A percentile compares a stretch with the other conserved stretches of the same genome.
phyloP scores from a whole-genome alignment of 805 yeast species.

The Kregervanrija pseudodelftensis region DNA sequence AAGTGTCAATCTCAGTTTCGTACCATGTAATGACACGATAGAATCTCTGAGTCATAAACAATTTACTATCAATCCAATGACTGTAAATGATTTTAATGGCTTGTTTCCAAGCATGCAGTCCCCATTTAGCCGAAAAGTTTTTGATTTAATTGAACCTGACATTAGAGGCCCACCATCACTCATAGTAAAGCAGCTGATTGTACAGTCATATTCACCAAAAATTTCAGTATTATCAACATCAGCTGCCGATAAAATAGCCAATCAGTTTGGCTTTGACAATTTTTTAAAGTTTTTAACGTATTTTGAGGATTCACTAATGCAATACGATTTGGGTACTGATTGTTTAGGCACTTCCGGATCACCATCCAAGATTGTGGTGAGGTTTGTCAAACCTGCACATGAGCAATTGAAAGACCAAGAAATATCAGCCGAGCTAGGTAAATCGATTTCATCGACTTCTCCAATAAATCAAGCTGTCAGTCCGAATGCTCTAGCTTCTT shows the following conservation, averaged over 20 bases:
- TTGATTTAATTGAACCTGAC: slow-evolving; percentile 14
- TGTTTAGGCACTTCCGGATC: slow-evolving; percentile 6
- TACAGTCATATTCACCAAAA: slow-evolving; percentile 26
- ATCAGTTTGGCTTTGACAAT: slow-evolving; percentile 11
- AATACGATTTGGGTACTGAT: slow-evolving; percentile 13
- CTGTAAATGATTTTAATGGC: no score
- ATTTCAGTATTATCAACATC: slow-evolving; percentile 24
- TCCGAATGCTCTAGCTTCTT: background rate
- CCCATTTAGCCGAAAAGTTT: slow-evolving; percentile 4
- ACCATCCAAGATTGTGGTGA: slow-evolving; percentile 16
- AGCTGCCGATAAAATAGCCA: slow-evolving; percentile 18
- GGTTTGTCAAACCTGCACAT: slow-evolving; percentile 22
- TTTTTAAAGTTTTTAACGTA: slow-evolving; percentile 19
- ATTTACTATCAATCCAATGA: no score
- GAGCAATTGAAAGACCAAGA: slow-evolving; percentile 20
- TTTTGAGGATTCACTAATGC: slow-evolving; percentile 19
- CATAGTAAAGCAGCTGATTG: slow-evolving; percentile 21
- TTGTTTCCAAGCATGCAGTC: no score
- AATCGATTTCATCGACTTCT: slow-evolving; percentile 1
- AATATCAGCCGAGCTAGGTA: background rate
- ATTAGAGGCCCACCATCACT: slow-evolving; percentile 24
- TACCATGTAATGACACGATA: no score
- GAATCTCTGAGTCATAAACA: no score
- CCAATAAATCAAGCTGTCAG: background rate
- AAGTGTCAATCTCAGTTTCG: no score